A percentile compares a stretch with the other conserved stretches of the same genome.
Conservation (phyloP, 1,284 basidiomycete genomes). For the Polyporus tsugae region DNA sequence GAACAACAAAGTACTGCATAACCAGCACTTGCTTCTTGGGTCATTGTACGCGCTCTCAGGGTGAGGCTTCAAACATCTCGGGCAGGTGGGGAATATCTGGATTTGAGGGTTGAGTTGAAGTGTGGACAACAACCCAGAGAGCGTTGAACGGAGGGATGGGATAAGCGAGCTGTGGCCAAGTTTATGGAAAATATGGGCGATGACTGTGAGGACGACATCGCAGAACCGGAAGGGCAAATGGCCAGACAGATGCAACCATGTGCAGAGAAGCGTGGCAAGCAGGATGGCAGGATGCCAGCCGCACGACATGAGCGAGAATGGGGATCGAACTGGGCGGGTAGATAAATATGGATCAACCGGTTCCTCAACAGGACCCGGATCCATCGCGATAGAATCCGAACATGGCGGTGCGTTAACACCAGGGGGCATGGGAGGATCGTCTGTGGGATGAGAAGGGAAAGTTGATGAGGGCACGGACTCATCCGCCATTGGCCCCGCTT, state of each 20-base stretch:
- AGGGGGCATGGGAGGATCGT: background rate
- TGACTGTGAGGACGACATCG: conserved; percentile 11
- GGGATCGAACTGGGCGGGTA: background rate
- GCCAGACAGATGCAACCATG: conserved; percentile 28
- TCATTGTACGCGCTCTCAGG: no score
- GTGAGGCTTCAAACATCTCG: no score
- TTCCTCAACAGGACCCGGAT: no score
- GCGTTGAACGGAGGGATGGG: background rate
- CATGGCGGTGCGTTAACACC: no score
- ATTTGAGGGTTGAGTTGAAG: no score
- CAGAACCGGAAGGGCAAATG: conserved; percentile 23
- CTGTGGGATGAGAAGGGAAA: background rate
- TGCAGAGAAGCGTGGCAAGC: conserved; percentile 20
- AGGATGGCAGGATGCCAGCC: conserved; percentile 14
- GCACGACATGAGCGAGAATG: background rate
- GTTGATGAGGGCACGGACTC: background rate
- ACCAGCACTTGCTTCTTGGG: no score
- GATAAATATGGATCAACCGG: no score
- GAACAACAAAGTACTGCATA: background rate
- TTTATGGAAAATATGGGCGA: conserved; percentile 7
- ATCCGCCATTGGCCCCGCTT: background rate
- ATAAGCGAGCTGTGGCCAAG: background rate
- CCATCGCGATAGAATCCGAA: no score
- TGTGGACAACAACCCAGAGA: no score
- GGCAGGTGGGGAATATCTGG: no score